Evolutionary conservation across 805 yeast genomes (phyloP), one percentile per base, ranked within the genome.

Genomic region (Metschnikowia cerradonensis): DNA sequence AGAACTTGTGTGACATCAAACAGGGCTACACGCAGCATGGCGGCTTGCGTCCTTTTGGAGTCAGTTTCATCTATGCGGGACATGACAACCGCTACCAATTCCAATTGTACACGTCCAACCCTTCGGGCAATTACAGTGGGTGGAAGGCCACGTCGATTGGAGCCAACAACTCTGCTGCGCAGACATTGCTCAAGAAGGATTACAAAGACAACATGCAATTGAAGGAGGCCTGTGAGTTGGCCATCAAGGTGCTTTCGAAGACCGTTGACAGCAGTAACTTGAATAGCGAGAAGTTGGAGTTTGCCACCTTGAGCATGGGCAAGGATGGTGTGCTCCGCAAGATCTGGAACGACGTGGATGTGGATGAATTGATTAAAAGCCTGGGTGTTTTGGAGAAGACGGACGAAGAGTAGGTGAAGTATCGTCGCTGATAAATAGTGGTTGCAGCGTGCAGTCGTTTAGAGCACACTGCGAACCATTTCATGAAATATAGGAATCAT

Each of bases 21-120:
- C 99, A 94, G 68, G 97, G 98, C 10, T 94, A 94, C 70, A 94
- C 99, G 6, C 99, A 94, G 70, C 96, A 88, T 66, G 99, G 99
- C 66, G 99, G 99, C 35, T 79, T 94, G 63, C 86, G 99, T 70
- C 99, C 99, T 19, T 94, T 90, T 67, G 99, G 99, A 63, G 99
- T 94, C 38, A 87, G 96, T 47, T 91, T 94, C 70, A 81, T 94
- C 53, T 94, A 88, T 65, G 99, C 98, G 5, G 99, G 99, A 6
- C 86, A 84, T 64, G 99, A 94, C 67, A 92, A 90, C 48, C 75
- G 89, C 62, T 85, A 84, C 62, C 90, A 90, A 32, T 94, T 86
- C 76, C 99, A 94, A 70, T 76, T 94, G 58, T 94, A 85, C 72
- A 91, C 97, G 5, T 87, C 96, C 22, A 94, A 94, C 67, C 99